Base-by-base conservation (phyloP, 2,329 filamentous ascomycete genomes). In the Penicillium oxalicum region DNA sequence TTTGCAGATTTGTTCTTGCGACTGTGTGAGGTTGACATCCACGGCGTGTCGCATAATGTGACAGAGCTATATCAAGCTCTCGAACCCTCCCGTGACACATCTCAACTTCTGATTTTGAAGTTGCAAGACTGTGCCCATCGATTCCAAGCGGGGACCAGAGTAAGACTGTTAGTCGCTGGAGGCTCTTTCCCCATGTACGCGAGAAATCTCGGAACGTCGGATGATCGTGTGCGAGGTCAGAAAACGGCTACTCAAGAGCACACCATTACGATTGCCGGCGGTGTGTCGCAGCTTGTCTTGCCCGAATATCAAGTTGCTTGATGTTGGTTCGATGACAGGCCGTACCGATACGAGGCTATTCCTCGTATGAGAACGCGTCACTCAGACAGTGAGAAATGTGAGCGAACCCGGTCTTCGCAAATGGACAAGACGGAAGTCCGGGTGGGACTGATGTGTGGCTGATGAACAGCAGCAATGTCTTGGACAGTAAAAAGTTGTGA, bases 181-280 rank as follows among this genome's bases (percentile, higher is more conserved):
- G 51, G 53, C 4, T 49, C 44, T 25, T 55, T 55, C 25, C 53
- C 53, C 2, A 53, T 55, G 53, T 55, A 51, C 47, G 53, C 53
- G 9, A 49, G 53, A 39, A 53, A 28, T 26, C 44, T 55, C 24
- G 53, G 53, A 8, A 55, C 51, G 40, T 38, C 45, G 12, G 48
- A 55, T 28, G 32, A 50, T 45, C 51, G 53, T 8, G 26, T 55
- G 18, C 39, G 44, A 4, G 45, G 51, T 38, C 46, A 51, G 32
- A 49, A 45, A 18, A 44, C 45, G 1, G 40, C 18, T 18, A 41
- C 51, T 11, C 53, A 55, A 24, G 49, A n/a, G 9, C 53, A 55
- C 41, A 54, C 45, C 9, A 7, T 55, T 8, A 41, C 11, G 7
- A 37, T 55, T 24, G 47, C 53, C 18, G 46, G 43, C 41, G 53